Percentiles rank a stretch among this genome's conserved stretches.
These are phyloP conservation scores for Botrytis tulipae DNA, from an alignment of 2,329 filamentous ascomycete species.

Conservation along the genomic window DNA sequence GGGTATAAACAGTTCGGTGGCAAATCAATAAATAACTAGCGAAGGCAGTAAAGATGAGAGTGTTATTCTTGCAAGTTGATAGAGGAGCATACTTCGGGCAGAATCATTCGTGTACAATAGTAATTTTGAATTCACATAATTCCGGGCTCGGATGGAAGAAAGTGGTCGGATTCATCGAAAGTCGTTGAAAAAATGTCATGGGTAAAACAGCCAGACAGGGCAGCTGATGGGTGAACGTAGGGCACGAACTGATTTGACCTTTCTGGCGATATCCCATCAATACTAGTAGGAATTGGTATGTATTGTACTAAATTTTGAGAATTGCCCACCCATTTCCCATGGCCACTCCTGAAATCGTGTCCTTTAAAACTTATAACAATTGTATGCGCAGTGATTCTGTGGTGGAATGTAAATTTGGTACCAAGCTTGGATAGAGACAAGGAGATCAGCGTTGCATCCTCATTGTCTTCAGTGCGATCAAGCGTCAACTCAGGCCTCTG, in stretches of 20 bases:
- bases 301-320: background rate
- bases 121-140: background rate
- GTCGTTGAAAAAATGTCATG: background rate
- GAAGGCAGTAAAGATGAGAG: background rate
- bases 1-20: background rate
- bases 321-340: background rate
- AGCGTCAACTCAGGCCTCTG: background rate
- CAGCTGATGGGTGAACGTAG: background rate
- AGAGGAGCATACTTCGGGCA: background rate
- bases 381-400: background rate
- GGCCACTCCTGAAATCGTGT: background rate
- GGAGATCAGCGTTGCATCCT: background rate
- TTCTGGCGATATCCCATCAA: background rate
- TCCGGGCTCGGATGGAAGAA: background rate
- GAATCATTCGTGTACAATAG: background rate
- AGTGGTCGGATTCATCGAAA: background rate
- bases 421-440: background rate
- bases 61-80: background rate
- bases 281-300: background rate
- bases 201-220: background rate
- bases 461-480: too few species aligned
- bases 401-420: background rate
- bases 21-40: too few species aligned
- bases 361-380: background rate
- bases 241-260: background rate